Percentiles rank a stretch among this genome's conserved stretches.
phyloP scores from a whole-genome alignment of 805 yeast species.

The Starmerella lactis-condensi region DNA sequence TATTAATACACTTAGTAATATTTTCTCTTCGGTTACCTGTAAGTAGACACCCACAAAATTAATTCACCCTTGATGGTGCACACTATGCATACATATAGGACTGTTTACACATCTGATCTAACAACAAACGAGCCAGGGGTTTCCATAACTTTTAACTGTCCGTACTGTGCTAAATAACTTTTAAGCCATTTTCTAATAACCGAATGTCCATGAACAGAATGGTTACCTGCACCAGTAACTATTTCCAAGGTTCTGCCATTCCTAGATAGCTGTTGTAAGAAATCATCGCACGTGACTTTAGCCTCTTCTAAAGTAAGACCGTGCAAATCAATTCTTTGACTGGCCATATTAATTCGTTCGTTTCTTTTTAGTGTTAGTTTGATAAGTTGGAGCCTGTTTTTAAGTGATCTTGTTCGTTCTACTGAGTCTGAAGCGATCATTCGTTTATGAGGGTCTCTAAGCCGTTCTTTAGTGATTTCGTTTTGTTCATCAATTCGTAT shows the following conservation, averaged over 20 bases:
- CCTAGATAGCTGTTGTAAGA: constrained; percentile 1
- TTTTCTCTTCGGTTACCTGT: too few relatives aligned
- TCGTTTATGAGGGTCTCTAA: background rate
- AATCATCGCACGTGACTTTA: constrained; percentile 4
- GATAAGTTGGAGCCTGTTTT: background rate
- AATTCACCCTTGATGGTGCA: too few relatives aligned
- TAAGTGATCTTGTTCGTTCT: background rate
- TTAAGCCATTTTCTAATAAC: constrained; percentile 12
- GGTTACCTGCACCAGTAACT: constrained; percentile 13
- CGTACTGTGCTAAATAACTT: constrained; percentile 4
- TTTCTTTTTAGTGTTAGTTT: background rate
- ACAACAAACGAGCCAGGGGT: background rate
- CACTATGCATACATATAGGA: too few relatives aligned
- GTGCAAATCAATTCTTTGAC: constrained; percentile 8
- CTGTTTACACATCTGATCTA: background rate
- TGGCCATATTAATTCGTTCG: background rate
- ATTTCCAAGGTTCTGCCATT: constrained; percentile 4
- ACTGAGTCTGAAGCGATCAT: background rate
- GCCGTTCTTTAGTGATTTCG: background rate
- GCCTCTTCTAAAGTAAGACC: constrained; percentile 10
- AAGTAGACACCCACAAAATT: too few relatives aligned
- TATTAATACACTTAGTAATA: too few relatives aligned
- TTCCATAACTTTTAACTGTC: background rate
- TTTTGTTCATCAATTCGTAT: background rate
- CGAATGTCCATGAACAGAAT: constrained; percentile 7